Evolutionary conservation across 306 rosid genomes (phyloP).

Genomic region (Gleditsia sinensis): DNA sequence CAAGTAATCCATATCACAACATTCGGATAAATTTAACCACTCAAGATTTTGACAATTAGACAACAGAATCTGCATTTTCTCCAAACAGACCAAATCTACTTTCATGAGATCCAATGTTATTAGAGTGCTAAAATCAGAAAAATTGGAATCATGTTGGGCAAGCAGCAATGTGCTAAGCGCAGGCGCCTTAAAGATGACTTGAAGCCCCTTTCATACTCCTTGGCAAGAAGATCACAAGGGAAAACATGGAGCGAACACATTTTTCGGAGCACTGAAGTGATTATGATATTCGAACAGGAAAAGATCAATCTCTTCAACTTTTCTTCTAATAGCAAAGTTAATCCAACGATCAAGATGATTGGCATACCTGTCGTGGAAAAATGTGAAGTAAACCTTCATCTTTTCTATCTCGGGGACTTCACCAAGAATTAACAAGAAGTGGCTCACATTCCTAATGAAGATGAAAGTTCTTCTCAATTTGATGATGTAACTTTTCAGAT

Average conservation of each 20-base stretch:
- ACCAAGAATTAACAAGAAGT: constrained; percentile 17
- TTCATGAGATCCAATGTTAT: constrained; percentile 24
- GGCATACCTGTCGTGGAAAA: not conserved
- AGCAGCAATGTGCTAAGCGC: constrained; percentile 33
- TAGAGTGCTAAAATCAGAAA: constrained; percentile 18
- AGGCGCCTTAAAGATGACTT: constrained; percentile 24
- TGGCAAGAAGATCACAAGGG: constrained; percentile 34
- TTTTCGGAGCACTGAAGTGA: not conserved
- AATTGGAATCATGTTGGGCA: not conserved
- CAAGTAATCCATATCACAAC: not conserved
- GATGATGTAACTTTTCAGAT: not conserved
- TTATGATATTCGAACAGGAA: constrained; percentile 36
- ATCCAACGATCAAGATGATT: constrained; percentile 34
- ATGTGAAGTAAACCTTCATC: constrained; percentile 30
- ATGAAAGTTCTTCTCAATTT: not conserved
- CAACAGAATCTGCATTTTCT: not conserved
- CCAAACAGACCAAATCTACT: constrained; percentile 2
- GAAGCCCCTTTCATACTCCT: not conserved
- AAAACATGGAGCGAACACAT: constrained; percentile 18
- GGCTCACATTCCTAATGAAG: constrained; percentile 26
- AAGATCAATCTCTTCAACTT: constrained; percentile 41
- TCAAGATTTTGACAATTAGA: not conserved
- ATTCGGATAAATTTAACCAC: not conserved
- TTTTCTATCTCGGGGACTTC: constrained; percentile 23
- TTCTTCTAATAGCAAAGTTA: constrained; percentile 1